Evolutionary conservation across 345 rosid genomes (phyloP).

Genomic region (Aethionema arabicum): DNA sequence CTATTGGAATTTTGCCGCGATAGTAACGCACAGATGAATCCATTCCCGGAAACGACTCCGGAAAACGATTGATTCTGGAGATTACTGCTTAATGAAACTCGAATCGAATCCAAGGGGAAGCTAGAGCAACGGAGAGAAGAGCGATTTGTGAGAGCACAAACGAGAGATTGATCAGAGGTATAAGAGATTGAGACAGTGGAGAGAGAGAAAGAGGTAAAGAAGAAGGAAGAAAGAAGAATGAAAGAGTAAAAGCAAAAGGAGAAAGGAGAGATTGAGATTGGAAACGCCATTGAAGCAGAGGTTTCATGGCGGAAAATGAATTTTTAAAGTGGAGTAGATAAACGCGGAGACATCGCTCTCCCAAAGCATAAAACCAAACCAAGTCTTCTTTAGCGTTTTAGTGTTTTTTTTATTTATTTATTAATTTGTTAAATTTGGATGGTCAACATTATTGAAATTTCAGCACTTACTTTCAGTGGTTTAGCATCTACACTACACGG

Average conservation of each 20-base stretch:
- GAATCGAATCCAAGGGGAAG: constrained; percentile 34
- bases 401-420: too few relatives aligned
- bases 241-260: background rate
- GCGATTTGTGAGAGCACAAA: constrained; percentile 48
- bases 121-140: constrained; percentile 53
- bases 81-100: constrained; percentile 4
- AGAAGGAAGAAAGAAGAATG: constrained; percentile 18
- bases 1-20: constrained; percentile 14
- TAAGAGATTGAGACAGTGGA: constrained; percentile 60
- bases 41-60: constrained; percentile 62
- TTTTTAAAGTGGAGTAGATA: background rate
- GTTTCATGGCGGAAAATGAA: constrained; percentile 26
- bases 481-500: too few relatives aligned
- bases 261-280: constrained; percentile 1
- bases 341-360: constrained; percentile 30
- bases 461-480: too few relatives aligned
- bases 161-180: constrained; percentile 35
- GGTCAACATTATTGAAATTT: too few relatives aligned
- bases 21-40: constrained; percentile 54
- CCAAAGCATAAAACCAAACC: too few relatives aligned
- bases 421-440: too few relatives aligned
- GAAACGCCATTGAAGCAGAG: constrained; percentile 23
- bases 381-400: too few relatives aligned
- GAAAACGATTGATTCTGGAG: constrained; percentile 34
- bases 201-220: constrained; percentile 36